Conservation (phyloP, 257 asterid genomes). For the Paulownia fortunei region DNA sequence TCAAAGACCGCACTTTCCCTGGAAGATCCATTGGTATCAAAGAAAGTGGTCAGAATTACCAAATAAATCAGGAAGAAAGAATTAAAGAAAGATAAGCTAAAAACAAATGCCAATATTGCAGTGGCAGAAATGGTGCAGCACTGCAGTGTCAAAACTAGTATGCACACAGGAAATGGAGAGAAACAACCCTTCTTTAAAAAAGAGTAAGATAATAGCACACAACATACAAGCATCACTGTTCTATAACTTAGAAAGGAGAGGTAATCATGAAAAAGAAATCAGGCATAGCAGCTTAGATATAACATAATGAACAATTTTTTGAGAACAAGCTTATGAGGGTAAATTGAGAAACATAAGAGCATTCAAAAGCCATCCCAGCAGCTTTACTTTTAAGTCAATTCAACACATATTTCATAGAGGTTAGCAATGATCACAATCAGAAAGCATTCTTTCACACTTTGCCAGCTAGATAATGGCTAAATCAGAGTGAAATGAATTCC, state of each 20-base stretch:
- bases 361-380: neutral
- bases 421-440: slow-evolving; percentile 13
- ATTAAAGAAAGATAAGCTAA: neutral
- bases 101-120: neutral
- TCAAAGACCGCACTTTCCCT: slow-evolving; percentile 33
- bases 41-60: neutral
- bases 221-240: neutral
- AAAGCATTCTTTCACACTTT: neutral
- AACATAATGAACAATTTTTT: neutral
- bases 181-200: neutral
- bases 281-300: neutral
- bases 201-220: neutral
- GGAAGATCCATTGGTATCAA: slow-evolving; percentile 23
- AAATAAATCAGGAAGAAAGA: neutral
- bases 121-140: neutral
- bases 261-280: neutral
- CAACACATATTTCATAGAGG: neutral
- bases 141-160: slow-evolving; percentile 1
- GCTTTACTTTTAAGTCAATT: neutral
- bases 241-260: neutral
- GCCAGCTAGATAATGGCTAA: neutral
- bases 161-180: neutral
- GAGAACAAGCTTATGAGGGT: neutral
- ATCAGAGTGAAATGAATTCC: neutral
- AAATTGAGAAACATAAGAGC: neutral